Evolutionary conservation across 179 eudicot species (phyloP).

Genomic region (Beta macrorhiza): DNA sequence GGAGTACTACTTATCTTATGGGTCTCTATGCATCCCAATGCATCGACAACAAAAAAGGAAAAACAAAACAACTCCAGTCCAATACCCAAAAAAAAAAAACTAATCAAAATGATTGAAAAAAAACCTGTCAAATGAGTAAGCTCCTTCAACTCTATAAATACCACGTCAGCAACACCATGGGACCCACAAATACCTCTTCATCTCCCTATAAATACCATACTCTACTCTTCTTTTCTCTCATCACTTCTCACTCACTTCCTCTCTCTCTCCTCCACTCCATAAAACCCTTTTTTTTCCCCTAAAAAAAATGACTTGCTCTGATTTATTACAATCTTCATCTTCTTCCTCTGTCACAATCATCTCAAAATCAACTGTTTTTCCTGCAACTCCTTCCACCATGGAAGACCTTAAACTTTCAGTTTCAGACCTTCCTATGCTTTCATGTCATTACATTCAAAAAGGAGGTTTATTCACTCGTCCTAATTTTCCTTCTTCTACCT

Average conservation of each 20-base stretch:
- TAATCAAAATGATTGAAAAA: background rate
- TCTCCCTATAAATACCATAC: conserved; percentile 40
- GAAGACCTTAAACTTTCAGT: conserved; percentile 46
- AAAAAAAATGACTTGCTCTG: conserved; percentile 47
- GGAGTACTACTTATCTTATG: too few relatives aligned
- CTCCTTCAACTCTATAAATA: background rate
- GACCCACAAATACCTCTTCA: conserved; percentile 19
- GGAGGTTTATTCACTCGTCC: conserved; percentile 68
- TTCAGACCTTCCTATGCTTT: conserved; percentile 93
- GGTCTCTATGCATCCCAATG: too few relatives aligned
- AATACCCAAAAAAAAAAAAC: background rate
- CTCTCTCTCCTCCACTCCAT: background rate
- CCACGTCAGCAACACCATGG: conserved; percentile 30
- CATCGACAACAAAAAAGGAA: background rate
- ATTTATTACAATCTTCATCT: conserved; percentile 4
- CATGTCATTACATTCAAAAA: conserved; percentile 92
- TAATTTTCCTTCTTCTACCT: conserved; percentile 6
- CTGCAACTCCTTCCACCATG: conserved; percentile 29
- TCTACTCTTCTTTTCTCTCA: background rate
- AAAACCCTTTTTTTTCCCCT: background rate
- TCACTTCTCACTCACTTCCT: conserved; percentile 29
- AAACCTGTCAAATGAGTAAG: conserved; percentile 11
- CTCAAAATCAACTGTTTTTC: conserved; percentile 33
- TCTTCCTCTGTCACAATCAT: conserved; percentile 16
- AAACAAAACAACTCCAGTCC: too few relatives aligned